These are phyloP conservation scores for Plantago coronopus DNA, from an alignment of 305 asterid species.

Conservation along the genomic window DNA sequence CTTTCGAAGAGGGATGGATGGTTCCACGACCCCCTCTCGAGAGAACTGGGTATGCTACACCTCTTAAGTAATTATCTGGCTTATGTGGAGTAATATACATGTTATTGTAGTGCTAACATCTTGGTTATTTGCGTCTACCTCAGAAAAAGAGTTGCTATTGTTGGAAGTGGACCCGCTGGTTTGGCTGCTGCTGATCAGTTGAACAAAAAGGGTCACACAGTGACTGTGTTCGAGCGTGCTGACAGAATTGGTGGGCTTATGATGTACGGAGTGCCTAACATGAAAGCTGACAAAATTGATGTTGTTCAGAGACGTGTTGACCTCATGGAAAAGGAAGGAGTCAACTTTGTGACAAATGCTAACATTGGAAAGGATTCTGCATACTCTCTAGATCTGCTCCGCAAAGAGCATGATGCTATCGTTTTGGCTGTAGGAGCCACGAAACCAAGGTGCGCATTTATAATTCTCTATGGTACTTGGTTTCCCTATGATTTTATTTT, in stretches of 20 bases:
- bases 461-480: slow-evolving; percentile 6
- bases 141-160: slow-evolving; percentile 81
- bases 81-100: background rate
- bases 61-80: background rate
- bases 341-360: slow-evolving; percentile 78
- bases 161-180: slow-evolving; percentile 99
- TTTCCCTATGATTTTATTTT: background rate
- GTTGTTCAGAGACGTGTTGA: slow-evolving; percentile 88
- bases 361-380: slow-evolving; percentile 75
- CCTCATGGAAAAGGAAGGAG: slow-evolving; percentile 92
- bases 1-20: slow-evolving; percentile 98
- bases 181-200: slow-evolving; percentile 99
- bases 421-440: slow-evolving; percentile 96
- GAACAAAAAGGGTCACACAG: slow-evolving; percentile 81
- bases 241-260: slow-evolving; percentile 98
- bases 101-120: slow-evolving; percentile 14
- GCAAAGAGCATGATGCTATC: slow-evolving; percentile 73
- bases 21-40: slow-evolving; percentile 84
- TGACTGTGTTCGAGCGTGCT: slow-evolving; percentile 88
- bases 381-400: slow-evolving; percentile 62
- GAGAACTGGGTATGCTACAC: slow-evolving; percentile 67
- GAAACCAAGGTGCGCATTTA: slow-evolving; percentile 67
- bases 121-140: slow-evolving; percentile 17
- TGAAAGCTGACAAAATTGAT: slow-evolving; percentile 90
- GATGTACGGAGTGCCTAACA: slow-evolving; percentile 99